Percentiles rank a stretch among this genome's conserved stretches.
Evolutionary conservation across 73 alveolate species (phyloP).

Genomic region (Paramecium pentaurelia): DNA sequence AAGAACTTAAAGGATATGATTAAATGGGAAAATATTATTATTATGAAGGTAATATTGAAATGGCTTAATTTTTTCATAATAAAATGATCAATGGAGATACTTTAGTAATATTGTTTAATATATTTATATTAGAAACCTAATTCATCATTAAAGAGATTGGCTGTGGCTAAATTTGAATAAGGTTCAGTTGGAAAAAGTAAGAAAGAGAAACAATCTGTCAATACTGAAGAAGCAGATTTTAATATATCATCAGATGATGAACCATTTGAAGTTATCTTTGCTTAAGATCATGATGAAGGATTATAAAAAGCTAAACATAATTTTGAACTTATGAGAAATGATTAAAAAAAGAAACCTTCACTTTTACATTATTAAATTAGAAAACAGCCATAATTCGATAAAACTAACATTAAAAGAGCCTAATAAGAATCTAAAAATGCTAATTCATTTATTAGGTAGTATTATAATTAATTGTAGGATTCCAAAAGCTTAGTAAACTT

Average conservation of each 20-base stretch:
- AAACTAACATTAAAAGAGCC: not conserved
- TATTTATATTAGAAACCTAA: not conserved
- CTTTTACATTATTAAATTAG: not conserved
- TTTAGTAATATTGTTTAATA: not conserved
- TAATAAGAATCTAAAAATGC: slow-evolving; percentile 11
- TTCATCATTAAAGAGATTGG: not conserved
- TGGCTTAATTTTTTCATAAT: not conserved
- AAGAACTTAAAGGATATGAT: slow-evolving; percentile 58
- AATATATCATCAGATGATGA: slow-evolving; percentile 34
- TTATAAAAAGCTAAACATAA: not conserved
- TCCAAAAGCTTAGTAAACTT: not conserved
- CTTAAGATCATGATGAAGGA: not conserved
- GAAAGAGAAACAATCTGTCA: not conserved
- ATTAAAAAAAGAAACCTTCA: not conserved
- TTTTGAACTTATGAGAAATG: not conserved
- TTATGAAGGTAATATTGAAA: slow-evolving; percentile 46
- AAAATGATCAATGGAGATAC: slow-evolving; percentile 6
- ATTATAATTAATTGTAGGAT: not conserved
- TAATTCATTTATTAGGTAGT: not conserved
- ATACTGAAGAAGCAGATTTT: slow-evolving; percentile 7
- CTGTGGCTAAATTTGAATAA: not conserved
- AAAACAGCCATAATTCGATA: not conserved
- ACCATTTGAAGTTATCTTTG: slow-evolving; percentile 30
- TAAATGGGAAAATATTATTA: slow-evolving; percentile 46
- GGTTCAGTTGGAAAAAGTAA: slow-evolving; percentile 8